Evolutionary conservation across 495 filamentous ascomycete genomes (phyloP).

Genomic region (Astrothelium macrocarpum): DNA sequence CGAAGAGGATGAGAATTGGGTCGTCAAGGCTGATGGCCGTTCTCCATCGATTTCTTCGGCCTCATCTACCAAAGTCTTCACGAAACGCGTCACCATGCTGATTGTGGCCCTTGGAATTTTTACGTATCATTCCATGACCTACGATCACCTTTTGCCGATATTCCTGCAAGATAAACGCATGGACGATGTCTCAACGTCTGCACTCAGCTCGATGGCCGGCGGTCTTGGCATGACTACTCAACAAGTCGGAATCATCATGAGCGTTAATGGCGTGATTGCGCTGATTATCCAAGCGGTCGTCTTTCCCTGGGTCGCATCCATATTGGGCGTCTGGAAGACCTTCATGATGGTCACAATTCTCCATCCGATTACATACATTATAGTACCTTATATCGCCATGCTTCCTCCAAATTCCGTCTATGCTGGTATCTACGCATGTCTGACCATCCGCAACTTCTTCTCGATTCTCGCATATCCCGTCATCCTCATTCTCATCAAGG

Average conservation of each 20-base stretch:
- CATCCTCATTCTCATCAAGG: slow-evolving; percentile 74
- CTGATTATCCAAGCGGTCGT: slow-evolving; percentile 68
- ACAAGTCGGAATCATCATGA: slow-evolving; percentile 69
- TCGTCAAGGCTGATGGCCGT: slow-evolving; percentile 38
- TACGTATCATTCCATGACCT: slow-evolving; percentile 83
- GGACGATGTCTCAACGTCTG: slow-evolving; percentile 17
- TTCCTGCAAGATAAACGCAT: slow-evolving; percentile 64
- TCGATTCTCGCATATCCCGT: slow-evolving; percentile 71
- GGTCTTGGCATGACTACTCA: slow-evolving; percentile 65
- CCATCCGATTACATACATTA: slow-evolving; percentile 67
- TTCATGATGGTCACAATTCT: slow-evolving; percentile 64
- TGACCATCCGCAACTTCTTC: slow-evolving; percentile 63
- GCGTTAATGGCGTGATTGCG: slow-evolving; percentile 67
- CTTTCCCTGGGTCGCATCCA: slow-evolving; percentile 61
- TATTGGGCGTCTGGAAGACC: slow-evolving; percentile 62
- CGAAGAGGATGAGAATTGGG: slow-evolving; percentile 41
- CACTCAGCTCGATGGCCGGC: slow-evolving; percentile 49
- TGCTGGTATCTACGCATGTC: slow-evolving; percentile 60
- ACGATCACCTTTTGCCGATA: slow-evolving; percentile 74
- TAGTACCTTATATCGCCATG: slow-evolving; percentile 59
- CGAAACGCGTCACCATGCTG: slow-evolving; percentile 56
- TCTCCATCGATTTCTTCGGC: slow-evolving; percentile 27
- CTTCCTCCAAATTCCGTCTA: slow-evolving; percentile 50
- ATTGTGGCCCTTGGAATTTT: slow-evolving; percentile 68
- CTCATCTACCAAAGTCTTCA: slow-evolving; percentile 44